phyloP scores from a whole-genome alignment of 768 basidiomycete genomes.

The Neoboletus brunneissimus region DNA sequence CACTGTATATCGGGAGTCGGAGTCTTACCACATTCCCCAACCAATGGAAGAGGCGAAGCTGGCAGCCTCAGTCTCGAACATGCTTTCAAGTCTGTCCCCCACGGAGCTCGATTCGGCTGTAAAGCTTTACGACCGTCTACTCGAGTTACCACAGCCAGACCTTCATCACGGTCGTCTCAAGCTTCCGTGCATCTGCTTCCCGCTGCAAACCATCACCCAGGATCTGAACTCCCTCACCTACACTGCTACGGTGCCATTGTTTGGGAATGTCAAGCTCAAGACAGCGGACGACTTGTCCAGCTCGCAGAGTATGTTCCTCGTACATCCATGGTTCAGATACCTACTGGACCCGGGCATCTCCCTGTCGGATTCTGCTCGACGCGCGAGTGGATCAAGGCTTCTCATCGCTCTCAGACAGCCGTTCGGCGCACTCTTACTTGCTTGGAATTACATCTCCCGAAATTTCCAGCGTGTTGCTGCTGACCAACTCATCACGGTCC shows the following conservation, averaged over 20 bases:
- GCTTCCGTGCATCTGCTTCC: constrained; percentile 9
- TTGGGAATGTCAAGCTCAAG: constrained; percentile 8
- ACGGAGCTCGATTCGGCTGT: neutral
- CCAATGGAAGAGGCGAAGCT: neutral
- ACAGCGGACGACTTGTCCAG: constrained; percentile 2
- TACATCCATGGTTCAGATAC: constrained; percentile 12
- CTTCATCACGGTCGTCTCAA: constrained; percentile 8
- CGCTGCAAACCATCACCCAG: neutral
- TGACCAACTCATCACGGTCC: constrained; percentile 7
- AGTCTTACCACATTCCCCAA: constrained; percentile 1
- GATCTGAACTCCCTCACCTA: neutral
- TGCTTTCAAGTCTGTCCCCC: neutral
- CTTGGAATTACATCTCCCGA: neutral
- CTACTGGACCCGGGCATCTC: constrained; percentile 1
- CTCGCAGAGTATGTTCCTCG: constrained; percentile 4
- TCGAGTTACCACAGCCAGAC: constrained; percentile 1
- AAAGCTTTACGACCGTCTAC: constrained; percentile 3
- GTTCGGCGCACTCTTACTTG: constrained; percentile 15
- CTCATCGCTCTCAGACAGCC: constrained; percentile 7
- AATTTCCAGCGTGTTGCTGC: constrained; percentile 12
- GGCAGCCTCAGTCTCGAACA: neutral
- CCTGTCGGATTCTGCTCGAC: neutral
- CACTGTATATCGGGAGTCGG: constrained; percentile 4
- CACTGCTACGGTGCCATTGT: neutral
- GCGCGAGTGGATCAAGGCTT: constrained; percentile 1